A percentile compares a stretch with the other conserved stretches of the same genome.
Evolutionary conservation across 23 red algal species (phyloP).

Genomic region (Gracilaria gracilis): DNA sequence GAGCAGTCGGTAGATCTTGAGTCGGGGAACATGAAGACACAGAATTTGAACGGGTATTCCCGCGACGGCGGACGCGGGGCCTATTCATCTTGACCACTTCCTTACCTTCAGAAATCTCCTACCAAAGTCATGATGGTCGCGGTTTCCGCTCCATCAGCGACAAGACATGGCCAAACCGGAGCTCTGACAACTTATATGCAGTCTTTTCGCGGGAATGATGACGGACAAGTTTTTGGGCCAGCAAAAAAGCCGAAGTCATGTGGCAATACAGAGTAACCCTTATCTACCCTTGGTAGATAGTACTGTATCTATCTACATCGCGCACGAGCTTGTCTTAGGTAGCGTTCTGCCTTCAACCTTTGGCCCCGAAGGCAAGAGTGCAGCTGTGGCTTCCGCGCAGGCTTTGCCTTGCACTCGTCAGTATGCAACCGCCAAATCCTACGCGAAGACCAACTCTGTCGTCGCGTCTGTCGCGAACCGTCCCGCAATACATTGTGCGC

Average conservation of each 20-base stretch:
- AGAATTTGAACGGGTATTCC: neutral
- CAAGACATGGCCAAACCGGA: neutral
- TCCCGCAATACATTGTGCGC: slow-evolving; percentile 55
- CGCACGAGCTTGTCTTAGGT: too few relatives aligned
- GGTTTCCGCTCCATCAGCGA: neutral
- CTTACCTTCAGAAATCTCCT: neutral
- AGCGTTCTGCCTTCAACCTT: too few relatives aligned
- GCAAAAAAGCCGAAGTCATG: too few relatives aligned
- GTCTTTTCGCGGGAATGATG: neutral
- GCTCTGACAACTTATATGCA: too few relatives aligned
- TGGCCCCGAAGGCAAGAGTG: too few relatives aligned
- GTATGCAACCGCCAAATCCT: slow-evolving; percentile 16
- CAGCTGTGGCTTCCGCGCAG: too few relatives aligned
- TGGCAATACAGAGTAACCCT: too few relatives aligned
- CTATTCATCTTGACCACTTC: neutral
- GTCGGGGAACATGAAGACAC: neutral
- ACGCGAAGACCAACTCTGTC: slow-evolving; percentile 19
- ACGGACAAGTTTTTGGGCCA: neutral
- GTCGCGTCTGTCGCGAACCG: slow-evolving; percentile 27
- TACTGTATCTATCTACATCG: too few relatives aligned
- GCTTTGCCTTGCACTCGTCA: neutral
- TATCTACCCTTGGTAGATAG: too few relatives aligned
- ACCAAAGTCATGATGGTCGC: neutral
- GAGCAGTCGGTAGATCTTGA: neutral
- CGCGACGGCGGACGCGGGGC: slow-evolving; percentile 14